Evolutionary conservation across 2,329 filamentous ascomycete genomes (phyloP), one percentile per base, ranked within the genome.

Genomic region (Fusarium sp.): DNA sequence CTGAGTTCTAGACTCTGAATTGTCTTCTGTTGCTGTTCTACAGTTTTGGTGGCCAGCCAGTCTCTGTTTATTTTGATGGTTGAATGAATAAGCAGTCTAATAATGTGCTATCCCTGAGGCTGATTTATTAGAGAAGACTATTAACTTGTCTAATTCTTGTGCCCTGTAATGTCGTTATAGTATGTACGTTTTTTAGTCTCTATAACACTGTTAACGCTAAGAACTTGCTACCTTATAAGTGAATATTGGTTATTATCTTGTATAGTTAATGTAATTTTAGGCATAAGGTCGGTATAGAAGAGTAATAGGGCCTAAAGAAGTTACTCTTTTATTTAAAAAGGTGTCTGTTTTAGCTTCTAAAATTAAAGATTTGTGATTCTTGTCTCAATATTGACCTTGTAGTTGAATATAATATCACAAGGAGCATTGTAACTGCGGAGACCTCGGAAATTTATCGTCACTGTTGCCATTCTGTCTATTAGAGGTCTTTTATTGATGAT

Each of bases 1-100:
- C 22, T 20, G 13, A 8, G 28, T n/a, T 61, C 47, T 26, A n/a
- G 47, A n/a, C 11, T 31, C 48, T n/a, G 17, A 11, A 14, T 15
- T 9, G 17, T n/a, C 26, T n/a, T 42, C 28, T n/a, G 1, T 22
- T 26, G 4, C 6, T 5, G 4, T 9, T 7, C 2, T 6, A 14
- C 3, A 35, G 24, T 35, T 26, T 18, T 24, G 20, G 9, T 28
- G 10, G 8, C 7, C 20, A 33, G n/a, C 18, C 12, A 18, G 22
- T 31, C 11, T 35, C 36, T 26, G 13, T 24, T 9, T 22, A 22
- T 38, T 55, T 42, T 14, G 24, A 18, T 2, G 18, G 5, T 28
- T 22, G 56, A 38, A 15, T 10, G 20, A 59, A 35, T 26, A 20
- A 26, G 26, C 26, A 18, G 35, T 18, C 51, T 55, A 7, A 18